Percentiles rank a stretch among this genome's conserved stretches.
Conservation (phyloP, 1,284 basidiomycete genomes). For the Trichosporon sp. region DNA sequence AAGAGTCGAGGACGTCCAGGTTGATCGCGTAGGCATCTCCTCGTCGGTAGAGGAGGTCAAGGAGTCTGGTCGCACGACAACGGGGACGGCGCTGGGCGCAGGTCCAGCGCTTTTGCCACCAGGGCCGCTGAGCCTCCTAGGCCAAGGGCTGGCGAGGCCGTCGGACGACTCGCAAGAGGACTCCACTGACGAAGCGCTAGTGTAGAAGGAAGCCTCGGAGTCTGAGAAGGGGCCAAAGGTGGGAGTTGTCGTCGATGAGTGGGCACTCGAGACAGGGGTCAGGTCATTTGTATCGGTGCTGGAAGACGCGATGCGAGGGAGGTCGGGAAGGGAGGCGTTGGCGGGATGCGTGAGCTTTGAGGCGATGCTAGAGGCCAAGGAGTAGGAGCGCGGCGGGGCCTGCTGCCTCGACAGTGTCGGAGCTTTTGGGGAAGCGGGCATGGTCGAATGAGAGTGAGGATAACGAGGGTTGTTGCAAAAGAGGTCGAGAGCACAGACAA, state of each 20-base stretch:
- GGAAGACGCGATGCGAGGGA: background rate
- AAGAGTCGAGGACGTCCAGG: background rate
- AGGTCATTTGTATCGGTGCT: background rate
- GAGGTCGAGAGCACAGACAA: constrained; percentile 3
- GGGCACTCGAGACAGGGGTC: background rate
- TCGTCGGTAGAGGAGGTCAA: background rate
- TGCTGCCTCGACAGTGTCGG: background rate
- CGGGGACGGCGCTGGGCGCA: background rate
- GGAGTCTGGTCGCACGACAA: background rate
- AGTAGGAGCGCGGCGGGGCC: background rate
- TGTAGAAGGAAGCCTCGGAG: background rate
- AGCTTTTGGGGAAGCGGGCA: background rate
- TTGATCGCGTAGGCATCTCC: background rate
- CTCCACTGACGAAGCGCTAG: background rate
- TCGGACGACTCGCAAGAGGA: background rate
- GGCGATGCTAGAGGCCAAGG: background rate
- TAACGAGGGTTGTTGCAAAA: background rate
- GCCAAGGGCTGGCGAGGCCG: constrained; percentile 1
- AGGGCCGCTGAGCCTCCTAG: background rate
- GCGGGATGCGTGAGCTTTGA: background rate
- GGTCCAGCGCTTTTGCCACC: background rate
- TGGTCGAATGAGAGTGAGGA: background rate
- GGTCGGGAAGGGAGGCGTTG: background rate
- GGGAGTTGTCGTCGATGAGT: background rate
- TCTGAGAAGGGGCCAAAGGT: background rate